Evolutionary conservation across 495 filamentous ascomycete species (phyloP), one percentile per base, ranked within the genome.

Genomic region (Penicillium cataractarum): DNA sequence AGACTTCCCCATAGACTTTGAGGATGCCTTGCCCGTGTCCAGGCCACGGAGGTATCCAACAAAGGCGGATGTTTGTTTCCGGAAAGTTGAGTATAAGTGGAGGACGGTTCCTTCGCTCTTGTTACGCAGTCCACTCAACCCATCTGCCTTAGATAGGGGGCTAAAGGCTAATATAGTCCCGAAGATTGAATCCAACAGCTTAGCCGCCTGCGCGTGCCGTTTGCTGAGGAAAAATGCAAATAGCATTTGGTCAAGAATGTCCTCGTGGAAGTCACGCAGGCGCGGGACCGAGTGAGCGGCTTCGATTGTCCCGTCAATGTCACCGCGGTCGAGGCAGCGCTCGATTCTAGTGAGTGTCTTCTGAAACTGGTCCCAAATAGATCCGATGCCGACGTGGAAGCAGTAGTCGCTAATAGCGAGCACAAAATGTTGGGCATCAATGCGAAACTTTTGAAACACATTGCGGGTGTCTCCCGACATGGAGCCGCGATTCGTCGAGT

Each of bases 361-460:
- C 64, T 90, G 84, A 57, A 97, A 93, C 2, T 75, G 76, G 29
- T 68, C 71, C 93, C 94, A 97, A 1, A 84, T 86, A 5, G 80
- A 82, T 9, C 81, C 82, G 44, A 99, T 85, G 3, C 88, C 92
- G 1, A 87, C 82, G 33, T 92, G 89, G 60, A 92, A 92, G 70
- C 92, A 88, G 67, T 97, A 92, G 4, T 84, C 78, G 33, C 85
- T 83, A 1, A 96, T 65, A 9, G 85, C 82, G 8, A 81, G 75
- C 24, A 95, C 80, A 62, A 97, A 93, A 67, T 95, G 87, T 39
- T 91, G 86, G 0, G 91, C 87, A 63, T 96, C 90, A 33, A 89
- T 80, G 13, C 86, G 79, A 61, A 97, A 95, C 31, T 82, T 81
- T 53, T 85, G 79, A 46, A 82, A 80, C 3, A 83, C 65, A 51